Conservation (phyloP, 371 early-diverging fungal genomes). For the Circinella minor region DNA sequence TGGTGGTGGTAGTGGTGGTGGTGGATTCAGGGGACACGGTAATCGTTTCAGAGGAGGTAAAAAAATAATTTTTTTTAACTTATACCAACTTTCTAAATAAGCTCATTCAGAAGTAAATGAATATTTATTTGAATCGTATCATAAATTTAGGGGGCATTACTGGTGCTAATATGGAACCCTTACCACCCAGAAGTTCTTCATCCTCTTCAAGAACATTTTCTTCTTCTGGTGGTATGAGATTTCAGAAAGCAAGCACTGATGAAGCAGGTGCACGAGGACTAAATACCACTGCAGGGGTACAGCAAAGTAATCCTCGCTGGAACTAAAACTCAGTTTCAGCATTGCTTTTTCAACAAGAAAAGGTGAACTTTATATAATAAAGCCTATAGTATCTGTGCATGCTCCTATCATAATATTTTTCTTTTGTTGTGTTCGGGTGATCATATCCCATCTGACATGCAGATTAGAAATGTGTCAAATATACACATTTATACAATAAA, state of each 20-base stretch:
- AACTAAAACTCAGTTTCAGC: neutral
- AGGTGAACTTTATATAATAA: no score
- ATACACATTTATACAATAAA: no score
- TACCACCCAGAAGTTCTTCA: conserved; percentile 3
- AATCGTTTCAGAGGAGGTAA: conserved; percentile 1
- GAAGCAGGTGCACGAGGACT: conserved; percentile 37
- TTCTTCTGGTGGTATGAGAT: conserved; percentile 19
- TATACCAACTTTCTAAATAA: neutral
- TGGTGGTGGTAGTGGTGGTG: no score
- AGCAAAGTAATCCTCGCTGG: conserved; percentile 9
- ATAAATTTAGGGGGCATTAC: conserved; percentile 9
- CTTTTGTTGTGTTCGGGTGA: no score
- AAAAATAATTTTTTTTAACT: neutral
- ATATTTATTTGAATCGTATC: neutral
- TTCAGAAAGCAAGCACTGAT: conserved; percentile 38
- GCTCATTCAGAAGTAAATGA: neutral
- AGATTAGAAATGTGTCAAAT: no score
- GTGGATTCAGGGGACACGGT: neutral
- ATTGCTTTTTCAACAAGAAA: no score
- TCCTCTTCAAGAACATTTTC: conserved; percentile 1
- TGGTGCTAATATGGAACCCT: conserved; percentile 30
- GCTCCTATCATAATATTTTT: no score
- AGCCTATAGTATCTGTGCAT: no score
- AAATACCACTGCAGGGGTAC: conserved; percentile 19
- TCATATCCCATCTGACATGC: no score